Evolutionary conservation across 1,284 basidiomycete genomes (phyloP).

Genomic region (Pseudozyma sp.): DNA sequence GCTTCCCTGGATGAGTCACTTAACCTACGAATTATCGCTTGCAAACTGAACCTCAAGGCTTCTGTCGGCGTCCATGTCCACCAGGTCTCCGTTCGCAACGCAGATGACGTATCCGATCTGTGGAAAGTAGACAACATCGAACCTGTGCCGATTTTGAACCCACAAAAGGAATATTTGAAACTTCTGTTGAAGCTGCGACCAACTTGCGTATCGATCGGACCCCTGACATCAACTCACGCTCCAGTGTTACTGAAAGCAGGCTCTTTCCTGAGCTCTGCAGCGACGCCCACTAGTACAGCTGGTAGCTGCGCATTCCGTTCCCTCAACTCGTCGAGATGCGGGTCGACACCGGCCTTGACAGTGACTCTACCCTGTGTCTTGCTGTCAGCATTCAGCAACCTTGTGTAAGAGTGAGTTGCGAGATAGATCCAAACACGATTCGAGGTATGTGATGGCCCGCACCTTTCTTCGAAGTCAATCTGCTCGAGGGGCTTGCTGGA

Average conservation of each 20-base stretch:
- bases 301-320: constrained; percentile 17
- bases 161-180: background rate
- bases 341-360: constrained; percentile 31
- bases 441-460: background rate
- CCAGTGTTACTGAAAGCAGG: constrained; percentile 22
- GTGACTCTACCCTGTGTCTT: constrained; percentile 24
- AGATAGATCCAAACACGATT: too few relatives aligned
- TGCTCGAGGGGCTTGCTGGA: background rate
- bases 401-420: background rate
- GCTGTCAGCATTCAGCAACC: background rate
- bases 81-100: constrained; percentile 24
- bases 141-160: constrained; percentile 1
- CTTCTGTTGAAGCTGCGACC: background rate
- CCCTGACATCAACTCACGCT: constrained; percentile 11
- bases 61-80: constrained; percentile 21
- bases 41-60: constrained; percentile 35
- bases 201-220: background rate
- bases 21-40: constrained; percentile 27
- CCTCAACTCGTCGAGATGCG: constrained; percentile 35
- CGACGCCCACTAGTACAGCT: constrained; percentile 17
- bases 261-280: constrained; percentile 20
- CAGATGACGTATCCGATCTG: constrained; percentile 53
- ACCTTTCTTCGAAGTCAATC: constrained; percentile 50
- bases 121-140: constrained; percentile 47
- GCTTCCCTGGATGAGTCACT: too few relatives aligned